Base-by-base conservation (phyloP, 495 filamentous ascomycete genomes). In the Parathielavia appendiculata region DNA sequence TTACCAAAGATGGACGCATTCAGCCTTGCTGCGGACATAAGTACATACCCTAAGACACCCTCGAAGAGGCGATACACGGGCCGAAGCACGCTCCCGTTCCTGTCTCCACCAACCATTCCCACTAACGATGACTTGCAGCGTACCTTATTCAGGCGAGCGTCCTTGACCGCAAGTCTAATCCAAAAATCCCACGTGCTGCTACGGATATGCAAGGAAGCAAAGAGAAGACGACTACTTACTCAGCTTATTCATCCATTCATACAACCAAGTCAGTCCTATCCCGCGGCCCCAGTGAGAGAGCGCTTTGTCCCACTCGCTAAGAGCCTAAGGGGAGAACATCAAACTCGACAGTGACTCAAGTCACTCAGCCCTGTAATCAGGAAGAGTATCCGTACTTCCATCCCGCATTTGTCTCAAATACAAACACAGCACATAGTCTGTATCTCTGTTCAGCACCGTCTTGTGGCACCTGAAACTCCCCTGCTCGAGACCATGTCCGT, bases 401-500 rank as follows among this genome's bases (percentile, higher is more conserved):
- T 36, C 16, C 32, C 6, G 32, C 51, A 14, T 19, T 1, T n/a
- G 26, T 34, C 22, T 8, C 36, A 22, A 41, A 11, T 40, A 26
- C 50, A 30, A 35, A 17, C 48, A 22, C 10, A 34, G n/a, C n/a
- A 22, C n/a, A n/a, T n/a, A 36, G 10, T 3, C 17, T n/a, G 10
- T 32, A 22, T 38, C 17, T 5, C 11, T 8, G 17, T 30, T 58
- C 35, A 30, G 20, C 34, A 19, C 19, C 53, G 2, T 39, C 59
- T 50, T 38, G 44, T 22, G n/a, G 16, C 1, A 52, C 11, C 13
- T 39, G 11, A n/a, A 34, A 0, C 34, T 22, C 5, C 1, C 10
- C 0, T n/a, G 20, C n/a, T 39, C 41, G 5, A n/a, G 40, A 56
- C 39, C 1, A 69, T 67, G 66, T 46, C 67, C 54, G 54, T 26